phyloP scores from a whole-genome alignment of 2,329 filamentous ascomycete genomes.

The Penicillium sp. region DNA sequence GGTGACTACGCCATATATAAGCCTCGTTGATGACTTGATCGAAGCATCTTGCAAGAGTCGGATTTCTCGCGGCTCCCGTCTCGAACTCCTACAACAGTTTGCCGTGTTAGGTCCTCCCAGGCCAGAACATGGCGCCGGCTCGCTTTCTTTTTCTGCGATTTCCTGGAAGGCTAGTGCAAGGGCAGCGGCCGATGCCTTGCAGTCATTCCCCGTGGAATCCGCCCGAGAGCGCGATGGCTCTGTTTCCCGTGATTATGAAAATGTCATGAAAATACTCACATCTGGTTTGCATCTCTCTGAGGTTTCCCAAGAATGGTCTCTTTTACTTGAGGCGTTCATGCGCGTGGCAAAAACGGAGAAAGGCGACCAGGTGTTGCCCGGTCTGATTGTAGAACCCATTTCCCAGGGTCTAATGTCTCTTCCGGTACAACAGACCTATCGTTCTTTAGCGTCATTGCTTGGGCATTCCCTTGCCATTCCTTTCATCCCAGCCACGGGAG shows the following conservation, averaged over 20 bases:
- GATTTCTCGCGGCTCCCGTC: slow-evolving; percentile 35
- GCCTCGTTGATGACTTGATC: slow-evolving; percentile 31
- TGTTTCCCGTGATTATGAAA: slow-evolving; percentile 66
- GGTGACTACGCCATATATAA: slow-evolving; percentile 28
- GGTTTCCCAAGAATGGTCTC: slow-evolving; percentile 39
- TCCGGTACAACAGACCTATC: slow-evolving; percentile 25
- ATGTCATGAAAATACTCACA: slow-evolving; percentile 65
- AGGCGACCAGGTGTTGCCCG: slow-evolving; percentile 64
- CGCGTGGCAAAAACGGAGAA: slow-evolving; percentile 59
- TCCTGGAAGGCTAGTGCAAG: slow-evolving; percentile 40
- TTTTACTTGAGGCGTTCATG: slow-evolving; percentile 58
- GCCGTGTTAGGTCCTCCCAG: slow-evolving; percentile 27
- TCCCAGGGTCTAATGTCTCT: slow-evolving; percentile 52
- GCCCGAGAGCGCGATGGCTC: slow-evolving; percentile 49
- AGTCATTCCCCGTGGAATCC: slow-evolving; percentile 40
- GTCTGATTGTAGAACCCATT: slow-evolving; percentile 68
- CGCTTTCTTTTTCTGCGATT: slow-evolving; percentile 18
- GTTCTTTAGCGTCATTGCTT: slow-evolving; percentile 38
- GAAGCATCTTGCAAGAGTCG: slow-evolving; percentile 35
- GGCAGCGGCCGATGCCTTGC: slow-evolving; percentile 39
- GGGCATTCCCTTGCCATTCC: slow-evolving; percentile 37
- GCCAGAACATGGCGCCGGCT: slow-evolving; percentile 8
- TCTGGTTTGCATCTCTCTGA: slow-evolving; percentile 48
- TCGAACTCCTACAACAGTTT: slow-evolving; percentile 41
- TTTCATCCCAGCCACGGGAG: slow-evolving; percentile 19